phyloP scores from a whole-genome alignment of 345 rosid species.

The Physaria fendleri region DNA sequence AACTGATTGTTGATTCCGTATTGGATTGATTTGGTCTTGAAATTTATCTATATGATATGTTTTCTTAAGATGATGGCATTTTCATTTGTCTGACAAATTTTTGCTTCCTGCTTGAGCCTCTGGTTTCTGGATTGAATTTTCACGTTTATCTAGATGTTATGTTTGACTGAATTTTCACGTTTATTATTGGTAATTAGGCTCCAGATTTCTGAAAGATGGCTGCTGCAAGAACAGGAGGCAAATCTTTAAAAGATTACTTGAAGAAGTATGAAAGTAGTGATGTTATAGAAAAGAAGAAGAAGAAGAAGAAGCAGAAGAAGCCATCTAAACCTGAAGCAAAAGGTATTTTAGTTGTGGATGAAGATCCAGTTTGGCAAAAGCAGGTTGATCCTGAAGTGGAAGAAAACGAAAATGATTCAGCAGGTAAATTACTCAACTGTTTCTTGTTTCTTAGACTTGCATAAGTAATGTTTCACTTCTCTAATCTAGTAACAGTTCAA shows the following conservation, averaged over 20 bases:
- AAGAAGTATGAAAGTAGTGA: slow-evolving; percentile 53
- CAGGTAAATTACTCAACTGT: slow-evolving; percentile 37
- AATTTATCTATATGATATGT: background rate
- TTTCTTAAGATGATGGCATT: background rate
- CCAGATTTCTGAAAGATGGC: slow-evolving; percentile 25
- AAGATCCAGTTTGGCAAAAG: slow-evolving; percentile 93
- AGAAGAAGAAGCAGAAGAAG: slow-evolving; percentile 60
- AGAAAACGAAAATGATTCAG: slow-evolving; percentile 54
- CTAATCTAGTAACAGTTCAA: background rate
- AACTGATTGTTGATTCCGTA: background rate
- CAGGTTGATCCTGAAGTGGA: slow-evolving; percentile 55
- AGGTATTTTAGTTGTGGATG: slow-evolving; percentile 72
- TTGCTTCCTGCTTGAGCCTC: background rate
- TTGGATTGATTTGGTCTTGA: slow-evolving; percentile 4
- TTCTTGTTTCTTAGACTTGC: background rate
- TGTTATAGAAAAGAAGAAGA: slow-evolving; percentile 55
- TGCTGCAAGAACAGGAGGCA: slow-evolving; percentile 31
- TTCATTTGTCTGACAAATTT: background rate
- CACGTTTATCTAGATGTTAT: background rate
- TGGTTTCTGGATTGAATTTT: background rate
- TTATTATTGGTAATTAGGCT: background rate
- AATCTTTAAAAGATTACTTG: slow-evolving; percentile 67
- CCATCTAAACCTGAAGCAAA: slow-evolving; percentile 34
- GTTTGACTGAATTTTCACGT: background rate
- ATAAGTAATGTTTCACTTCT: background rate